phyloP scores from a whole-genome alignment of 2,329 filamentous ascomycete genomes.

The Colletotrichum tofieldiae region DNA sequence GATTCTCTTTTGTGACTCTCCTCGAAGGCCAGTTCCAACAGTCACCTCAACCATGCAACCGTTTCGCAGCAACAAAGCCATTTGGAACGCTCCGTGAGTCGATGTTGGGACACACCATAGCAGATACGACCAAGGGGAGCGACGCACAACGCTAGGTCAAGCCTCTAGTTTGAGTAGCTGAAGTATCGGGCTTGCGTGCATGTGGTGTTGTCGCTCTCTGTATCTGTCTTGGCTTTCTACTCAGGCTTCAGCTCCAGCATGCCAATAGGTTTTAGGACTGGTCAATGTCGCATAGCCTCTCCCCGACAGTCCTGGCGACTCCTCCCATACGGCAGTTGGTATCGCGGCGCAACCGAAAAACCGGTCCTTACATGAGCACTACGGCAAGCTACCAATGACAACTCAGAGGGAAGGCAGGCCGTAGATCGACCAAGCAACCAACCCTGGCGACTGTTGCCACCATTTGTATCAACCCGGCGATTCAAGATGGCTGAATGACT shows the following conservation, averaged over 20 bases:
- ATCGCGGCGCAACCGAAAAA: neutral
- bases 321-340: slow-evolving; percentile 2
- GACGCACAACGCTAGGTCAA: neutral
- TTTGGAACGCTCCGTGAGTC: neutral
- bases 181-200: neutral
- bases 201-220: neutral
- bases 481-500: neutral
- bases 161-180: neutral
- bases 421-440: neutral
- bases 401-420: neutral
- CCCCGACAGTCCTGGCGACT: neutral
- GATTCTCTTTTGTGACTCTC: neutral
- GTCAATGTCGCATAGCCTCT: neutral
- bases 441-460: neutral
- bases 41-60: neutral
- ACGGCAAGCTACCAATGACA: neutral
- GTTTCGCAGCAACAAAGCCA: neutral
- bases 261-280: neutral
- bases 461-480: neutral
- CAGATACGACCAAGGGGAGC: neutral
- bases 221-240: neutral
- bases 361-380: neutral
- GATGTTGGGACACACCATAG: neutral
- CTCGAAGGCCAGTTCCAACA: neutral
- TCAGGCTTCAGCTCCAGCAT: too few relatives aligned